phyloP scores from a whole-genome alignment of 345 rosid species.

The Eucalyptus cladocalyx region DNA sequence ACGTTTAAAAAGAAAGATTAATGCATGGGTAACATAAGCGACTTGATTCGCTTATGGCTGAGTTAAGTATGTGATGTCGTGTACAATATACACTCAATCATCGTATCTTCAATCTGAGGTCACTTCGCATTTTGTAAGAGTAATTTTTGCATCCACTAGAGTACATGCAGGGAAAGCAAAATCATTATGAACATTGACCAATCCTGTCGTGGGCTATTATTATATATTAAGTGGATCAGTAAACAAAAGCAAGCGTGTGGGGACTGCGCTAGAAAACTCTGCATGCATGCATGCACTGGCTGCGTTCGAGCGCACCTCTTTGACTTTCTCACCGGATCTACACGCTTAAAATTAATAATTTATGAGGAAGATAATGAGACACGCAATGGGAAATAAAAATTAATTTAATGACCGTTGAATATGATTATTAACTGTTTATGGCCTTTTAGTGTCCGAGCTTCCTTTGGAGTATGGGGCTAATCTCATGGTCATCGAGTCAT shows the following conservation, averaged over 20 bases:
- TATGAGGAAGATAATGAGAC: background rate
- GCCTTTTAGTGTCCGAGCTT: background rate
- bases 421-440: background rate
- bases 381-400: background rate
- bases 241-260: background rate
- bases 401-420: background rate
- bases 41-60: background rate
- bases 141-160: background rate
- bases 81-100: background rate
- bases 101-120: background rate
- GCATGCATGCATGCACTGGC: background rate
- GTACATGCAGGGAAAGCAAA: background rate
- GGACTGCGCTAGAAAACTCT: background rate
- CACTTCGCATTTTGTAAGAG: background rate
- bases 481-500: background rate
- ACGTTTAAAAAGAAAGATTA: background rate
- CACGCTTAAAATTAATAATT: background rate
- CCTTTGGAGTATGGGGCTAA: background rate
- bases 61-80: background rate
- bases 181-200: background rate
- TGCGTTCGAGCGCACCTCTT: background rate
- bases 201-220: background rate
- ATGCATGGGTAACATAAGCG: background rate
- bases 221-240: background rate
- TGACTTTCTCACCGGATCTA: background rate